Percentiles rank a stretch among this genome's conserved stretches.
These are phyloP conservation scores for Meripilus lineatus DNA, from an alignment of 1,284 basidiomycete genomes.

Conservation along the genomic window DNA sequence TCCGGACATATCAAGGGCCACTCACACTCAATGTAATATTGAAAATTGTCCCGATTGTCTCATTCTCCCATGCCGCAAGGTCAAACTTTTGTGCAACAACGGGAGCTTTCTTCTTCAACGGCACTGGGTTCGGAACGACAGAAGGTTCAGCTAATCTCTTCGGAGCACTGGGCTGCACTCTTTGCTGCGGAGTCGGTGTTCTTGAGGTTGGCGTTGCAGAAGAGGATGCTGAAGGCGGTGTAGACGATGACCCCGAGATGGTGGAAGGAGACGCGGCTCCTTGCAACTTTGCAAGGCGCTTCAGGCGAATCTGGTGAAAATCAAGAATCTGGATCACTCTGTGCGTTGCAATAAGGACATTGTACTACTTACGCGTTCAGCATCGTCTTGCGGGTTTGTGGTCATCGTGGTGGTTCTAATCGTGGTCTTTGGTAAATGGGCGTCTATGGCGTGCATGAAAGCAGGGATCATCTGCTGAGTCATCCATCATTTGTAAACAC, in stretches of 20 bases:
- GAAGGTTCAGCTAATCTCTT: conserved; percentile 28
- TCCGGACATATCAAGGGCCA: conserved; percentile 10
- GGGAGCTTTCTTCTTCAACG: conserved; percentile 44
- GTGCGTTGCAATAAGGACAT: too few relatives aligned
- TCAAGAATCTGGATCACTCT: too few relatives aligned
- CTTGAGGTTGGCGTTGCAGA: conserved; percentile 20
- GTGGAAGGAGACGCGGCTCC: conserved; percentile 23
- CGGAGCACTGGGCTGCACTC: conserved; percentile 12
- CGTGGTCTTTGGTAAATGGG: too few relatives aligned
- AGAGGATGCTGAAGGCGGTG: conserved; percentile 28
- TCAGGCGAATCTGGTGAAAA: conserved; percentile 74
- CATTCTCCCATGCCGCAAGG: conserved; percentile 66
- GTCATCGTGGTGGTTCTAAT: conserved; percentile 38
- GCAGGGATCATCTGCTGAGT: too few relatives aligned
- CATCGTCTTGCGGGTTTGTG: conserved; percentile 62
- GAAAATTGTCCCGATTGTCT: conserved; percentile 63
- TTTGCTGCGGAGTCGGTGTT: conserved; percentile 18
- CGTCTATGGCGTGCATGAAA: too few relatives aligned
- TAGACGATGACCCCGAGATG: conserved; percentile 27
- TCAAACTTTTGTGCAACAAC: conserved; percentile 45
- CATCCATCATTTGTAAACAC: too few relatives aligned
- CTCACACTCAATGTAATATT: conserved; percentile 78
- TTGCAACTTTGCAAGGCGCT: conserved; percentile 79
- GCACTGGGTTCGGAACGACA: conserved; percentile 24
- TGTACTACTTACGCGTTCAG: conserved; percentile 70